Evolutionary conservation across 176 grass and related monocot genomes (phyloP).

Genomic region (Hordeum vulgare): MorexV3_pseudomolecules_assembly NC_058523.1:11096131-11096630

Average conservation of each 20-base stretch:
- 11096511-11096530: conserved; percentile 71
- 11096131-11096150: conserved; percentile 99
- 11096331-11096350: conserved; percentile 78
- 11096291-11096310: conserved; percentile 62
- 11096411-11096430: background rate
- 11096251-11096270: background rate
- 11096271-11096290: background rate
- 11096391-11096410: background rate
- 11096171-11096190: conserved; percentile 91
- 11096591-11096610: background rate
- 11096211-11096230: conserved; percentile 51
- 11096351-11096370: conserved; percentile 90
- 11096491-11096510: conserved; percentile 57
- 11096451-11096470: conserved; percentile 49
- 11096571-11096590: conserved; percentile 9
- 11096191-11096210: conserved; percentile 98
- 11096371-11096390: conserved; percentile 41
- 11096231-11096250: background rate
- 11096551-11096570: conserved; percentile 91
- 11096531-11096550: conserved; percentile 75
- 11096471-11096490: conserved; percentile 50
- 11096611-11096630: background rate
- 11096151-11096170: conserved; percentile 90
- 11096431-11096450: background rate
- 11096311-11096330: conserved; percentile 81